Base-by-base conservation (phyloP, 495 filamentous ascomycete genomes). In the Hypoxylon lenormandii region DNA sequence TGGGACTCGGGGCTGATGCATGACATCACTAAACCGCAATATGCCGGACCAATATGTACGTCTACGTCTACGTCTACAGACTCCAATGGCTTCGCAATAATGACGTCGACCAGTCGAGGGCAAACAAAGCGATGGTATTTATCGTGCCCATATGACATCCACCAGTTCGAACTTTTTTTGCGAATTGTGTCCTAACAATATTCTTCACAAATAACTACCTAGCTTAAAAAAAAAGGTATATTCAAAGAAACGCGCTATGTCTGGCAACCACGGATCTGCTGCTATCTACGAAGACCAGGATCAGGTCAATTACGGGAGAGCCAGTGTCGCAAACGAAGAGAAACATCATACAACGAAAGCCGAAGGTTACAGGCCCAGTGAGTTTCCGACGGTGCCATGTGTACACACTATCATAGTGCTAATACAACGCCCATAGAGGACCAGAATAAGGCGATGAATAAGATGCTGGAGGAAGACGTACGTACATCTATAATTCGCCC, bases 381-480 rank as follows among this genome's bases (percentile, higher is more conserved):
- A 56, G 72, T 64, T 21, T 3, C 6, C 10, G 8, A 15, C 6
- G 22, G 7, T 42, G 38, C 11, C 4, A 1, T 38, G 8, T 50
- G 50, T 22, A n/a, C n/a, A n/a, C n/a, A n/a, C 4, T 51, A 36
- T 15, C 5, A 0, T 53, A n/a, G 0, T 8, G 16, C 50, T 67
- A 37, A 74, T 45, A 6, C 43, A 19, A 22, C 12, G 18, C 28
- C 37, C 30, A 4, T 11, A 75, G 73, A 75, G 54, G 64, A 69
- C 23, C 73, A 75, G 21, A 56, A 75, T 11, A 59, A 21, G 21
- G 70, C 51, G 1, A 75, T 75, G 73, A 64, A 69, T 28, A 21
- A 63, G 22, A 73, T 75, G 73, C n/a, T 62, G 0, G 40, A 60
- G 3, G 70, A 75, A 43, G 30, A 75, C 30, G 73, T 75, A 66